Conservation (phyloP, 2,329 filamentous ascomycete genomes). For the Penicillium janthinellum region DNA sequence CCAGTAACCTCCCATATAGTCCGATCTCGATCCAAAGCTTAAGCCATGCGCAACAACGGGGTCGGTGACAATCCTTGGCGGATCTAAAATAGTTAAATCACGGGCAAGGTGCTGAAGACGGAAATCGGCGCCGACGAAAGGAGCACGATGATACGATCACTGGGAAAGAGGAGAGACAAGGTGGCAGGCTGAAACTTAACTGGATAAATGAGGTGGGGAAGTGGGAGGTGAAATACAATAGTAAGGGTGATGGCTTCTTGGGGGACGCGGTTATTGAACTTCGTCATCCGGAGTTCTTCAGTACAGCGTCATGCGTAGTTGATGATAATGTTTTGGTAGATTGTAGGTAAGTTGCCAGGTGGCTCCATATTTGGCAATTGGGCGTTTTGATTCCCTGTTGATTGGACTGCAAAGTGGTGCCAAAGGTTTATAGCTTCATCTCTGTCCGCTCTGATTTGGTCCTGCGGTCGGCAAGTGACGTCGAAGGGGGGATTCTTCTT, state of each 20-base stretch:
- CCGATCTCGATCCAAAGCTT: conserved; percentile 32
- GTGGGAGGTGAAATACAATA: background rate
- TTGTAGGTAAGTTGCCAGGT: background rate
- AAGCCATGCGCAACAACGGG: conserved; percentile 14
- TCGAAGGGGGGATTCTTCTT: background rate
- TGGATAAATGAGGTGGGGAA: background rate
- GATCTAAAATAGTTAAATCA: background rate
- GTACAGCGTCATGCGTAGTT: background rate
- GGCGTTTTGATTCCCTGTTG: background rate
- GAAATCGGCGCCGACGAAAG: conserved; percentile 14
- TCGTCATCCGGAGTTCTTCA: background rate
- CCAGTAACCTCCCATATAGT: conserved; percentile 22
- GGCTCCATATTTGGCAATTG: background rate
- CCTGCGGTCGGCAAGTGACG: conserved; percentile 6
- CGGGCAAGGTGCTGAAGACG: conserved; percentile 21
- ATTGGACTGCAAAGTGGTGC: background rate
- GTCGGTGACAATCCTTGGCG: background rate
- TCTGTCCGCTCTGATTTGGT: conserved; percentile 1
- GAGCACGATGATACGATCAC: background rate
- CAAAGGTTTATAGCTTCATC: background rate
- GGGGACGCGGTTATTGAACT: background rate
- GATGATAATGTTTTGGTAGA: background rate
- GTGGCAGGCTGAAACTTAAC: background rate
- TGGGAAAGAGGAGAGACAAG: background rate
- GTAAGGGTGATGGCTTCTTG: background rate